Conservation (phyloP, 2,329 filamentous ascomycete genomes). For the Fusarium irregulare region DNA sequence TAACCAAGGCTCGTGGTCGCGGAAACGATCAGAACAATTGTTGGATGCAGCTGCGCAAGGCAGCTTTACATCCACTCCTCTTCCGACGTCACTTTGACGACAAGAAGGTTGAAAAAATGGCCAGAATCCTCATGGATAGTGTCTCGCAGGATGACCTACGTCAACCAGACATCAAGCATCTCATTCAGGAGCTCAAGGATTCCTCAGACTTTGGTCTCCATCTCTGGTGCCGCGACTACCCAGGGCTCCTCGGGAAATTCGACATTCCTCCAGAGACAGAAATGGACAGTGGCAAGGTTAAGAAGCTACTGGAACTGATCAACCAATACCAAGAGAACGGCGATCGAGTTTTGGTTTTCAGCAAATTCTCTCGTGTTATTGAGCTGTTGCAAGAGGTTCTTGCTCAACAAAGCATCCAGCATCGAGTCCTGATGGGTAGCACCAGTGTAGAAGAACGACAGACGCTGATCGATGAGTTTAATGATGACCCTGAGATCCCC, state of each 20-base stretch:
- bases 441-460: conserved; percentile 88
- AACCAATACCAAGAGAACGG: conserved; percentile 79
- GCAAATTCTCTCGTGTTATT: conserved; percentile 90
- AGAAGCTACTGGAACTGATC: conserved; percentile 80
- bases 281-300: conserved; percentile 83
- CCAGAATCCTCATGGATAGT: conserved; percentile 78
- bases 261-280: conserved; percentile 66
- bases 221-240: conserved; percentile 71
- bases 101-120: conserved; percentile 79
- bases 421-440: conserved; percentile 86
- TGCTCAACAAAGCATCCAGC: conserved; percentile 76
- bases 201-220: conserved; percentile 74
- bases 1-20: conserved; percentile 60
- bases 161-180: conserved; percentile 63
- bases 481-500: conserved; percentile 78
- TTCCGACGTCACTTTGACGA: conserved; percentile 86
- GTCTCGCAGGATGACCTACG: conserved; percentile 66
- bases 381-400: conserved; percentile 90
- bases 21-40: conserved; percentile 73
- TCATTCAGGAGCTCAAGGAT: conserved; percentile 67
- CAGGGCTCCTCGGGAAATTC: conserved; percentile 61
- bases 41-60: conserved; percentile 92
- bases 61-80: conserved; percentile 89
- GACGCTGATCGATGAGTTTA: conserved; percentile 88
- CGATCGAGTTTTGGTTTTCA: conserved; percentile 90